phyloP scores from a whole-genome alignment of 441 rosid genomes.

The Pelargonium australe region DNA sequence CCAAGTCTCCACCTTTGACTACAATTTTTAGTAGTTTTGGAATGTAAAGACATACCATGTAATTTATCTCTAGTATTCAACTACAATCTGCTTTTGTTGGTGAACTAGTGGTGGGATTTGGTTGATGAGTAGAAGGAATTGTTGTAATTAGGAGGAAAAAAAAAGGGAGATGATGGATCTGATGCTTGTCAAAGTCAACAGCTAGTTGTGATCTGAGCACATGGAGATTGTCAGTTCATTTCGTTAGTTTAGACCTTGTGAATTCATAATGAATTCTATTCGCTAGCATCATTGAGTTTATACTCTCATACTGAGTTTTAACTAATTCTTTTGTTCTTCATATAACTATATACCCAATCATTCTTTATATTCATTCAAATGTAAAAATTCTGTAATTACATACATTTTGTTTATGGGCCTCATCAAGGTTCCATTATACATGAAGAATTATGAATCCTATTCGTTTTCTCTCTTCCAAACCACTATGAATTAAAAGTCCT shows the following conservation, averaged over 20 bases:
- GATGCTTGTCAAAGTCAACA: slow-evolving; percentile 24
- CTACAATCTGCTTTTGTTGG: slow-evolving; percentile 19
- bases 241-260: slow-evolving; percentile 25
- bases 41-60: slow-evolving; percentile 32
- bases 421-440: slow-evolving; percentile 17
- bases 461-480: slow-evolving; percentile 15
- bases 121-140: slow-evolving; percentile 25
- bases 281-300: slow-evolving; percentile 25
- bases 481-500: slow-evolving; percentile 12
- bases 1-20: slow-evolving; percentile 19
- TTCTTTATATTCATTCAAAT: slow-evolving; percentile 35
- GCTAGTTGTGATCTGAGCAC: slow-evolving; percentile 29
- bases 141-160: slow-evolving; percentile 25
- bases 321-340: slow-evolving; percentile 34
- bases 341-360: slow-evolving; percentile 22
- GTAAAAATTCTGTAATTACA: slow-evolving; percentile 26
- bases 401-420: slow-evolving; percentile 19
- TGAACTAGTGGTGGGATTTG: slow-evolving; percentile 33
- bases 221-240: slow-evolving; percentile 35
- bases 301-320: too few species aligned
- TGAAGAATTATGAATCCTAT: slow-evolving; percentile 22
- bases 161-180: slow-evolving; percentile 32
- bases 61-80: slow-evolving; percentile 23
- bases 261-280: slow-evolving; percentile 30
- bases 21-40: slow-evolving; percentile 16